Conservation (phyloP, 1,284 basidiomycete species). For the Sporisorium reilianum region DNA sequence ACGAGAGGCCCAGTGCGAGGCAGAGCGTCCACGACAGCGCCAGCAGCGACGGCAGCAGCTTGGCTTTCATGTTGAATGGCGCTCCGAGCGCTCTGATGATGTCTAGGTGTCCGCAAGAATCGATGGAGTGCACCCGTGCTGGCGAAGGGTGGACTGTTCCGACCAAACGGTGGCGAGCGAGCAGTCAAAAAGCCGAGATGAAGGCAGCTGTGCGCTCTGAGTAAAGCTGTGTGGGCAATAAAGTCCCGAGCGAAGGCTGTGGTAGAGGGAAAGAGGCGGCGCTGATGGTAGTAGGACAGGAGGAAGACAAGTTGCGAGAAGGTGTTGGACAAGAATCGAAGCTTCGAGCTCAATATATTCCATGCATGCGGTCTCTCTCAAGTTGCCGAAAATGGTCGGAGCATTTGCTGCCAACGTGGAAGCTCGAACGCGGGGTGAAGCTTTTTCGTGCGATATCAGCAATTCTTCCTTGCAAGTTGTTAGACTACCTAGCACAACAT, state of each 20-base stretch:
- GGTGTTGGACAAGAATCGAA: slow-evolving; percentile 14
- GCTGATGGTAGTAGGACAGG: background rate
- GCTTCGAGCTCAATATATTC: slow-evolving; percentile 33
- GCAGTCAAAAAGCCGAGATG: background rate
- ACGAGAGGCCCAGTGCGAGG: slow-evolving; percentile 32
- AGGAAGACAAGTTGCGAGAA: background rate
- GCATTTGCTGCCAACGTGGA: slow-evolving; percentile 33
- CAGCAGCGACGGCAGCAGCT: slow-evolving; percentile 38
- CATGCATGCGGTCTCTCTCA: slow-evolving; percentile 12
- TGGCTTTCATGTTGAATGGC: slow-evolving; percentile 28
- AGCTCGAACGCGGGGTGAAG: slow-evolving; percentile 15
- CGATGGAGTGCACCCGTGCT: background rate
- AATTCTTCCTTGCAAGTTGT: background rate
- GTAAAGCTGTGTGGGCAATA: background rate
- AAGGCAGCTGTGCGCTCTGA: slow-evolving; percentile 1
- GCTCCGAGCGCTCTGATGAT: background rate
- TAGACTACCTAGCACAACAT: background rate
- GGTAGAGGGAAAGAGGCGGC: background rate
- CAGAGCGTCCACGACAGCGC: slow-evolving; percentile 46
- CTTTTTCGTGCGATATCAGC: slow-evolving; percentile 8
- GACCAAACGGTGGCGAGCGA: slow-evolving; percentile 1
- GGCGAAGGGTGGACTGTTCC: background rate
- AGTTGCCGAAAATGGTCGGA: slow-evolving; percentile 5
- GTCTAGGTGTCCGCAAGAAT: background rate
- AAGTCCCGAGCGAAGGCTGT: background rate